Evolutionary conservation across 805 yeast species (phyloP).

Genomic region (Ogataea ramenticola): DNA sequence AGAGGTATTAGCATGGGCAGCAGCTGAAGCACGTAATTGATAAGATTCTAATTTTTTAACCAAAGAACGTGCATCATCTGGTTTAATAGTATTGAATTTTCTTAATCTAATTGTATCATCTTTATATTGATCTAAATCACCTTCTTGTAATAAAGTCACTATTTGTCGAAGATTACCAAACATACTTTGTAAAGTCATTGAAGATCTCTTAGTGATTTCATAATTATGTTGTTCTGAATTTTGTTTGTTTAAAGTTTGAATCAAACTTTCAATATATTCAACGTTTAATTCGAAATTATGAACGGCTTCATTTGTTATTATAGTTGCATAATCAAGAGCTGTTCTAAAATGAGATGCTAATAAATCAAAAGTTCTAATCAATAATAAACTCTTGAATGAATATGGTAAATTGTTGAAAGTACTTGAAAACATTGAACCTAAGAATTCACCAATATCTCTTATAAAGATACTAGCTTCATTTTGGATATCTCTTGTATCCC

Average conservation of each 20-base stretch:
- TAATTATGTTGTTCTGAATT: slow-evolving; percentile 11
- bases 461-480: slow-evolving; percentile 66
- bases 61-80: slow-evolving; percentile 59
- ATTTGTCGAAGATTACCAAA: slow-evolving; percentile 76
- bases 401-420: slow-evolving; percentile 78
- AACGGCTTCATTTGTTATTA: slow-evolving; percentile 54
- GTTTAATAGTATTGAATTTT: slow-evolving; percentile 66
- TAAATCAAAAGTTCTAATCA: slow-evolving; percentile 81
- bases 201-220: slow-evolving; percentile 11
- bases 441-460: slow-evolving; percentile 76
- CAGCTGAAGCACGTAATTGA: slow-evolving; percentile 5
- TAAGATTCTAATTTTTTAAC: slow-evolving; percentile 44
- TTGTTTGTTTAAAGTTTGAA: slow-evolving; percentile 27
- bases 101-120: slow-evolving; percentile 49
- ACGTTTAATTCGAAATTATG: slow-evolving; percentile 76
- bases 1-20: neutral
- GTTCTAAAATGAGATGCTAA: slow-evolving; percentile 64
- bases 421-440: slow-evolving; percentile 78
- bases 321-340: slow-evolving; percentile 46
- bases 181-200: slow-evolving; percentile 58
- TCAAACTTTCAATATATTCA: slow-evolving; percentile 58
- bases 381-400: slow-evolving; percentile 68
- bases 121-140: slow-evolving; percentile 56
- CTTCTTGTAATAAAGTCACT: slow-evolving; percentile 60
- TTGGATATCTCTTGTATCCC: slow-evolving; percentile 50